phyloP scores from a whole-genome alignment of 257 asterid species.

The Linaria vulgaris region DNA sequence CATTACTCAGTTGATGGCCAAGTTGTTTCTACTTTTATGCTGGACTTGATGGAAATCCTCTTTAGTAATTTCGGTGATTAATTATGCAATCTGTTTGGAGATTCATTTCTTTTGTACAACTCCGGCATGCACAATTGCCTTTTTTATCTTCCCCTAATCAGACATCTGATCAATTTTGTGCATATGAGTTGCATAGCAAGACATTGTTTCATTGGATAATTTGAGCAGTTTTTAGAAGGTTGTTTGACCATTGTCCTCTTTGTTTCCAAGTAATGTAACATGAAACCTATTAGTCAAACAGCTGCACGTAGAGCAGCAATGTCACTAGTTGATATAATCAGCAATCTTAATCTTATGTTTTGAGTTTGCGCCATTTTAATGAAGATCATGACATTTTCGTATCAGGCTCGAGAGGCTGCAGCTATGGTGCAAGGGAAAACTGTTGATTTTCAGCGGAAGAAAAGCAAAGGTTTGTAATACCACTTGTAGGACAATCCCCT shows the following conservation, averaged over 20 bases:
- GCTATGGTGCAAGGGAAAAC: slow-evolving; percentile 82
- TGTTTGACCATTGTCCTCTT: background rate
- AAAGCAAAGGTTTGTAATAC: slow-evolving; percentile 71
- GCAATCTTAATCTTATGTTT: slow-evolving; percentile 13
- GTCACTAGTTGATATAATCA: background rate
- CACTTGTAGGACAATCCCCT: background rate
- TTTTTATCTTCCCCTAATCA: background rate
- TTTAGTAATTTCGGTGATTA: background rate
- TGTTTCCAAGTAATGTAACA: background rate
- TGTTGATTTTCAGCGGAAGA: slow-evolving; percentile 93
- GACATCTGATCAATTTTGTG: background rate
- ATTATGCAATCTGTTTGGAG: background rate
- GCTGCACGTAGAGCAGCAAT: background rate
- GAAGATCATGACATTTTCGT: slow-evolving; percentile 18
- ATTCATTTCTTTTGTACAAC: background rate
- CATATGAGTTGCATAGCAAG: background rate
- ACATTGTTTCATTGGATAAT: background rate
- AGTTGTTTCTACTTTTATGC: background rate
- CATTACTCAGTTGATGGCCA: background rate
- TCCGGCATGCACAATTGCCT: slow-evolving; percentile 5
- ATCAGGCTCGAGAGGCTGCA: slow-evolving; percentile 92
- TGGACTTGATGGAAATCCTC: slow-evolving; percentile 5
- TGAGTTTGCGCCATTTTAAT: slow-evolving; percentile 14
- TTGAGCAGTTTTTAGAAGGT: slow-evolving; percentile 2
- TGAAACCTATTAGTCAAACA: too few species aligned